Base-by-base conservation (phyloP, 75 land plant genomes). In the Sequoia sempervirens region DNA sequence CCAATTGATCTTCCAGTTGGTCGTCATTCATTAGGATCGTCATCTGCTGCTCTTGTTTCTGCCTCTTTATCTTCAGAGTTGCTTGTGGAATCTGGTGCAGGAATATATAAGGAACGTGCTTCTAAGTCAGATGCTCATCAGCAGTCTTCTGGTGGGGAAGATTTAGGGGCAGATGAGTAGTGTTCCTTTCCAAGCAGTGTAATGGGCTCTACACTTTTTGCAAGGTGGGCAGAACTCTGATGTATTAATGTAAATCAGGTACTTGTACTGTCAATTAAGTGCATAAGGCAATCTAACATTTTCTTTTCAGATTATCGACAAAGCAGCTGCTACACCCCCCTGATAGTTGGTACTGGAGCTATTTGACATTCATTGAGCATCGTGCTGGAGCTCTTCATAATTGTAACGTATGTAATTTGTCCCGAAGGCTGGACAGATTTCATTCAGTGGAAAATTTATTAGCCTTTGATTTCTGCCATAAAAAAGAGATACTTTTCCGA, bases 1-100 rank as follows among this genome's bases (percentile, higher is more conserved):
- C 61, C 92, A 53, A 26, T 85, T 78, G 93, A 93, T 86, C 73
- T 81, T 43, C 87, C 94, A 28, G 89, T 83, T 69, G 87, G 85
- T 74, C 83, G 87, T 32, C 91, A 85, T 45, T 82, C 80, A 15
- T 82, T 93, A 68, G 89, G 86, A 53, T 87, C 94, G 7, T 80
- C 91, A 66, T 87, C 94, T 28, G 88, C 84, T 38, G 54, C 86
- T 61, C 75, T 75, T 64, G 83, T 87, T 38, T 81, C 82, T 47
- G 52, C 84, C n/a, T 36, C 84, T n/a, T 85, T 91, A 70, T 80
- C 92, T 52, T 81, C 91, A 26, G 91, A 90, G 38, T 91, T 83
- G 38, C 80, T 80, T 50, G 87, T 32, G 18, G 92, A 91, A 80
- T 84, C 88, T 50, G 86, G 88, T 84, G 53, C 87, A 41, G 86